Evolutionary conservation across 164 flowering plant genomes (phyloP).

Genomic region (Vitis labrusca): DNA sequence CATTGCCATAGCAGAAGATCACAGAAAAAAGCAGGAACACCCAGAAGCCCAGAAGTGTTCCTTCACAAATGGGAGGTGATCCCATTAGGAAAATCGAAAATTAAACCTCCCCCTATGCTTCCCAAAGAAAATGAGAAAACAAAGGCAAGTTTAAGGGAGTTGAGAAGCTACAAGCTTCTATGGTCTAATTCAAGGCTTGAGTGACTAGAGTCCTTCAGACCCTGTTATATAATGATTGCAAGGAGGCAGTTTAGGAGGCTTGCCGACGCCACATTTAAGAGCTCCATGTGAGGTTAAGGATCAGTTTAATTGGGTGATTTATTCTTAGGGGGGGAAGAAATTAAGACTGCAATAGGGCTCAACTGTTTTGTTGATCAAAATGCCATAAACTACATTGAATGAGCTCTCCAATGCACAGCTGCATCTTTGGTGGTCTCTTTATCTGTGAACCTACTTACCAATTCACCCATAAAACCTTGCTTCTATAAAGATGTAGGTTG

Average conservation of each 20-base stretch:
- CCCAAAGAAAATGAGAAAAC: neutral
- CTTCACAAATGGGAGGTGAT: too few species aligned
- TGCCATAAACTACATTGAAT: constrained; percentile 37
- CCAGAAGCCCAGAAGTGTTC: too few species aligned
- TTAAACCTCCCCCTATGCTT: constrained; percentile 13
- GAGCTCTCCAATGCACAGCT: constrained; percentile 41
- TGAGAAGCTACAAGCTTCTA: neutral
- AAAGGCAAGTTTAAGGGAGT: neutral
- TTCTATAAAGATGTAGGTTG: neutral
- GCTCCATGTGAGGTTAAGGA: constrained; percentile 44
- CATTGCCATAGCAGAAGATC: too few species aligned
- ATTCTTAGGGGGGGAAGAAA: constrained; percentile 5
- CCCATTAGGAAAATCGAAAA: neutral
- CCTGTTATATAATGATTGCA: constrained; percentile 19
- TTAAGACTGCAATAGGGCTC: constrained; percentile 12
- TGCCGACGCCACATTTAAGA: constrained; percentile 29
- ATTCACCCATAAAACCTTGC: constrained; percentile 12
- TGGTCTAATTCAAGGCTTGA: constrained; percentile 1
- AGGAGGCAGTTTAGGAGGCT: neutral
- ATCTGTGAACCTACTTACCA: constrained; percentile 10
- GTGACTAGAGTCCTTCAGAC: neutral
- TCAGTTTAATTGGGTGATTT: constrained; percentile 10
- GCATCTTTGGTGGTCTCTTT: neutral
- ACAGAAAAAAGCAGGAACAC: too few species aligned
- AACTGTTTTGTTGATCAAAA: constrained; percentile 8